A percentile compares a stretch with the other conserved stretches of the same genome.
Conservation (phyloP, 2,329 filamentous ascomycete genomes). For the Ascosphaera acerosa region DNA sequence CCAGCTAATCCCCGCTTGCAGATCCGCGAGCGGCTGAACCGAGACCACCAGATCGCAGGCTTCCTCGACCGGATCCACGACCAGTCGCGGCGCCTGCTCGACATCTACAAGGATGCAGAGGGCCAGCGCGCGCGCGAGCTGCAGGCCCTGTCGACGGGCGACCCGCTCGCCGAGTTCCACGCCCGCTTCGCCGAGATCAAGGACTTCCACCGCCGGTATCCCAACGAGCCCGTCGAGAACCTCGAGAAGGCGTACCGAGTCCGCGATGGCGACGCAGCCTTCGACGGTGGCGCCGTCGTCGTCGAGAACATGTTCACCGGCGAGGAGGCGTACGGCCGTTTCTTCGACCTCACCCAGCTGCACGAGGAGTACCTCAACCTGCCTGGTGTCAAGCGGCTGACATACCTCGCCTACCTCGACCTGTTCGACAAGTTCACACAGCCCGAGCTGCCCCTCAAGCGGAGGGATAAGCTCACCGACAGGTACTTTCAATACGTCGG, state of each 20-base stretch:
- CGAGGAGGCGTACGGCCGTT: constrained; percentile 81
- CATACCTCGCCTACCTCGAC: constrained; percentile 83
- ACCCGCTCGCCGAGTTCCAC: constrained; percentile 80
- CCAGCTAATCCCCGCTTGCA: constrained; percentile 14
- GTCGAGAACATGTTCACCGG: constrained; percentile 87
- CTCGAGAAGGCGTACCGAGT: constrained; percentile 77
- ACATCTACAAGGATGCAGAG: constrained; percentile 61
- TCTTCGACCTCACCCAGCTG: constrained; percentile 60
- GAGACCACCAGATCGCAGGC: constrained; percentile 75
- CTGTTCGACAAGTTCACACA: constrained; percentile 66
- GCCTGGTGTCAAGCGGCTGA: constrained; percentile 57
- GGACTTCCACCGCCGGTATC: constrained; percentile 71
- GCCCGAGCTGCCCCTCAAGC: constrained; percentile 47
- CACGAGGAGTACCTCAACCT: constrained; percentile 85
- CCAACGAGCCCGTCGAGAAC: constrained; percentile 86
- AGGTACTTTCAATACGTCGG: constrained; percentile 78
- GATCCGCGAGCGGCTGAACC: constrained; percentile 69
- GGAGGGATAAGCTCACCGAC: constrained; percentile 69
- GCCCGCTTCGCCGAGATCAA: constrained; percentile 58
- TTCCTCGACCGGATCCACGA: constrained; percentile 70
- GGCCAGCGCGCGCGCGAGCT: constrained; percentile 52
- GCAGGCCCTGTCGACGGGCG: constrained; percentile 57
- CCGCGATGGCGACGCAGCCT: constrained; percentile 36
- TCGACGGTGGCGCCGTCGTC: constrained; percentile 36
- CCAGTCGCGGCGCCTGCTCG: constrained; percentile 55